Conservation (phyloP, 2,329 filamentous ascomycete genomes). For the Neopestalotiopsis sp. region DNA sequence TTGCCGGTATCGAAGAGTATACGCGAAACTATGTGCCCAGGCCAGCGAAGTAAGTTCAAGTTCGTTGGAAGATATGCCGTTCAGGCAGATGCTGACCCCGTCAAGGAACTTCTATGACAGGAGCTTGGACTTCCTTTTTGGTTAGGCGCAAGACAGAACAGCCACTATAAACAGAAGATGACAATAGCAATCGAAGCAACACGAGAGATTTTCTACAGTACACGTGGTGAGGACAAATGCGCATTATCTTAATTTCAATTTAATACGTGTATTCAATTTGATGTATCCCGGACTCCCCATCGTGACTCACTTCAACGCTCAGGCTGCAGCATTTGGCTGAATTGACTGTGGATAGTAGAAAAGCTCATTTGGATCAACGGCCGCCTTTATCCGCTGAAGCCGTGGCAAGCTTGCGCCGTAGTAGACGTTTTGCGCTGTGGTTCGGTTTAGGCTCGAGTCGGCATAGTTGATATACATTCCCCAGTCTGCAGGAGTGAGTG, state of each 20-base stretch:
- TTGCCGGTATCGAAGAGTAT: slow-evolving; percentile 73
- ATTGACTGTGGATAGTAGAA: slow-evolving; percentile 16
- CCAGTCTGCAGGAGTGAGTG: slow-evolving; percentile 28
- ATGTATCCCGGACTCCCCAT: too few relatives aligned
- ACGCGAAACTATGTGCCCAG: slow-evolving; percentile 61
- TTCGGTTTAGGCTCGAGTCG: slow-evolving; percentile 8
- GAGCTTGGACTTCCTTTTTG: slow-evolving; percentile 4
- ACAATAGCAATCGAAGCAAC: neutral
- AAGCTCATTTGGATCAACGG: slow-evolving; percentile 12
- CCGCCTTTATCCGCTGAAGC: slow-evolving; percentile 14
- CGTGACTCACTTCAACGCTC: too few relatives aligned
- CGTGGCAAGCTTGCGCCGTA: neutral
- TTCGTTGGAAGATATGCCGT: too few relatives aligned
- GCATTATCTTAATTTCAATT: too few relatives aligned
- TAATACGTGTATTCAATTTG: too few relatives aligned
- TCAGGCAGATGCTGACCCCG: neutral
- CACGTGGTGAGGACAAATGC: too few relatives aligned
- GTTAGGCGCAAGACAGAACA: neutral
- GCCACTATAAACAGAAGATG: neutral
- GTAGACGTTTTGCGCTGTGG: slow-evolving; percentile 8
- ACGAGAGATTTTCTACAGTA: too few relatives aligned
- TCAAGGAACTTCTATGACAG: slow-evolving; percentile 12
- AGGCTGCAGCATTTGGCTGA: slow-evolving; percentile 9
- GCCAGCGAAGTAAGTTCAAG: slow-evolving; percentile 53
- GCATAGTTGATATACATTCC: slow-evolving; percentile 29